phyloP scores from a whole-genome alignment of 2,329 filamentous ascomycete species.

The Exophiala sp. region DNA sequence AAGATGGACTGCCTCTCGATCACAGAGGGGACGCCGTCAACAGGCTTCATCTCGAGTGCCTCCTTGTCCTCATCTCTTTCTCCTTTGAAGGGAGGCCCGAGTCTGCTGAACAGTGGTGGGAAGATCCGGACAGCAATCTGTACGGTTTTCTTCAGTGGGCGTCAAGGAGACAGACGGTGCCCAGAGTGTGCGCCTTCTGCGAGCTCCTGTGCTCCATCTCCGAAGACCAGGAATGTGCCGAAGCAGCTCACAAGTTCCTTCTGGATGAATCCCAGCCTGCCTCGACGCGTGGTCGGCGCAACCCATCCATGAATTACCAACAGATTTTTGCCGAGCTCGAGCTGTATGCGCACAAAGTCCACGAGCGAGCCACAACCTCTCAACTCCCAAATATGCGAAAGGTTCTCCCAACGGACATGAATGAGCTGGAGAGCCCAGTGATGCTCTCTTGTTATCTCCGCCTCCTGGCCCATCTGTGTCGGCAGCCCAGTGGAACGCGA shows the following conservation, averaged over 20 bases:
- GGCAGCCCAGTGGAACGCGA: conserved; percentile 66
- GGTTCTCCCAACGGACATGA: conserved; percentile 60
- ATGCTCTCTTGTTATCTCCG: conserved; percentile 94
- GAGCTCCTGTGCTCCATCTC: conserved; percentile 91
- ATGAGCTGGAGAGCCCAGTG: conserved; percentile 89
- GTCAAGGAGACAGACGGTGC: conserved; percentile 89
- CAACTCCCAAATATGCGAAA: conserved; percentile 57
- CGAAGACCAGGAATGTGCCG: conserved; percentile 72
- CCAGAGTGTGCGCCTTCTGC: conserved; percentile 92
- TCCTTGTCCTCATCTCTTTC: conserved; percentile 86
- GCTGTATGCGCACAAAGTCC: conserved; percentile 73
- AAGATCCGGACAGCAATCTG: conserved; percentile 83
- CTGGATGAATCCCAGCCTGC: conserved; percentile 62
- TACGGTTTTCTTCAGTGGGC: conserved; percentile 96
- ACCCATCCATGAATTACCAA: conserved; percentile 80
- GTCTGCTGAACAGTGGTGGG: conserved; percentile 83
- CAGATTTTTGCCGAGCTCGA: conserved; percentile 88
- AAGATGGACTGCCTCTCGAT: conserved; percentile 40
- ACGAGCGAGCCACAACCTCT: conserved; percentile 59
- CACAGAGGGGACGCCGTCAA: conserved; percentile 42
- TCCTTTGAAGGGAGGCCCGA: conserved; percentile 81
- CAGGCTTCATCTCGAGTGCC: conserved; percentile 67
- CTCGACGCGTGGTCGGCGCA: conserved; percentile 70
- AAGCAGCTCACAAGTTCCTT: conserved; percentile 79
- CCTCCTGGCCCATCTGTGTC: conserved; percentile 73